Evolutionary conservation across 148 eudicot species (phyloP), one percentile per base, ranked within the genome.

Genomic region (Arbutus unedo): DNA sequence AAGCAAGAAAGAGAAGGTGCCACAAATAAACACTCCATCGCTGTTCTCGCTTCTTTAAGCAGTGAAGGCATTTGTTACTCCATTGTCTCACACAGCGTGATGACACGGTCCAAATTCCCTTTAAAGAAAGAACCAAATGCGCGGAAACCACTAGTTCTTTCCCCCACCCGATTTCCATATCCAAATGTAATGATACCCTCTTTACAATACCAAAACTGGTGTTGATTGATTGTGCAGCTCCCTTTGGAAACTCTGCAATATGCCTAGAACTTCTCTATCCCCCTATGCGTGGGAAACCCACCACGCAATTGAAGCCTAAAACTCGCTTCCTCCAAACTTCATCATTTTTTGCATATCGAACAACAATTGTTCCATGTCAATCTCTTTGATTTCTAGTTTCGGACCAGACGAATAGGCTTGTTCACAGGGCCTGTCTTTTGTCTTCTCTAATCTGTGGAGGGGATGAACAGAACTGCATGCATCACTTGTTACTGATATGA

Each of bases 11-110:
- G 10, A 14, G 80, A 71, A 19, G 86, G 90, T 38, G 81, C 83
- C 59, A 86, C 83, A 68, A 87, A 89, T 3, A 85, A 84, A 72
- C 85, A 31, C 78, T 89, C 88, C 82, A 87, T 72, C 23, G 87
- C 87, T 11, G 53, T 76, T 78, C 87, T 87, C 38, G 84, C 90
- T 76, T 84, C 91, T 7, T 44, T 68, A 15, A 85, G 84, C 54
- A 82, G 74, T 31, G 15, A 23, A 50, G 88, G 66, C 25, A 60
- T 41, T 84, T 55, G 71, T 47, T 16, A 60, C 73, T 89, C 87
- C 81, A 89, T 85, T 16, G 90, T 82, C 9, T 87, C 91, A 1
- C 80, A 75, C 41, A 84, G 48, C 11, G 31, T 54, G 8, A 64
- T 43, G 43, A 45, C 49, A 11, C 84, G 25, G 14, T 80, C 75